These are phyloP conservation scores for Cylindrotheca closterium DNA, from an alignment of 108 stramenopile genomes.

Conservation along the genomic window DNA sequence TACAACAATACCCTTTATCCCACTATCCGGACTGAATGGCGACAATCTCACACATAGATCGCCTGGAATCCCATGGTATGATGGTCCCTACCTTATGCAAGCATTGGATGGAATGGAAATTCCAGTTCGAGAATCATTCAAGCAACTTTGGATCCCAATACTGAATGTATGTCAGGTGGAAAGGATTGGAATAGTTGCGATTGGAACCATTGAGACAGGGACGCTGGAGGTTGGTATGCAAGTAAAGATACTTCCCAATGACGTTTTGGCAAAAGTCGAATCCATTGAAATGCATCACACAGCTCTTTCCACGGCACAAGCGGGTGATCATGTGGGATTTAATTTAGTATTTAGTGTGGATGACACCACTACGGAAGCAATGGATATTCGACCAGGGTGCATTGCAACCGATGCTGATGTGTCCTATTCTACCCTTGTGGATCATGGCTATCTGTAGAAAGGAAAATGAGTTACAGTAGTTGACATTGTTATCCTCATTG, in stretches of 20 bases:
- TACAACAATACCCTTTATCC: slow-evolving; percentile 91
- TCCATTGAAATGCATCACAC: slow-evolving; percentile 97
- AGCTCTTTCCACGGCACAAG: slow-evolving; percentile 72
- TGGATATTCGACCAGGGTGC: slow-evolving; percentile 88
- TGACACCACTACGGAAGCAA: slow-evolving; percentile 84
- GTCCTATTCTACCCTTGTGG: slow-evolving; percentile 24
- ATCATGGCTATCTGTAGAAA: too few species aligned
- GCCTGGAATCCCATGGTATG: slow-evolving; percentile 93
- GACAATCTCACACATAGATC: slow-evolving; percentile 95
- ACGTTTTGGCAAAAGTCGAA: slow-evolving; percentile 79
- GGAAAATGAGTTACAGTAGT: too few species aligned
- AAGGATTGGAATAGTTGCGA: slow-evolving; percentile 93
- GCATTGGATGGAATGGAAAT: slow-evolving; percentile 86
- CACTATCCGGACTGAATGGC: slow-evolving; percentile 94
- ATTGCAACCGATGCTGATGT: slow-evolving; percentile 87
- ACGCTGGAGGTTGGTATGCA: slow-evolving; percentile 90
- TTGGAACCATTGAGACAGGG: slow-evolving; percentile 95
- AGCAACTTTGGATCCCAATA: slow-evolving; percentile 95
- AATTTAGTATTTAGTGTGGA: slow-evolving; percentile 41
- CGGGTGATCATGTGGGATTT: slow-evolving; percentile 97
- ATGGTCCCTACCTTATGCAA: slow-evolving; percentile 89
- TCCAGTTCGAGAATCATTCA: slow-evolving; percentile 88
- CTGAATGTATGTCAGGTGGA: slow-evolving; percentile 96
- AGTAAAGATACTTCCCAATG: slow-evolving; percentile 79
- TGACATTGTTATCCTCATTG: too few species aligned